Percentiles rank a stretch among this genome's conserved stretches.
Conservation (phyloP, 345 rosid species). For the Chamaenerion angustifolium region DNA sequence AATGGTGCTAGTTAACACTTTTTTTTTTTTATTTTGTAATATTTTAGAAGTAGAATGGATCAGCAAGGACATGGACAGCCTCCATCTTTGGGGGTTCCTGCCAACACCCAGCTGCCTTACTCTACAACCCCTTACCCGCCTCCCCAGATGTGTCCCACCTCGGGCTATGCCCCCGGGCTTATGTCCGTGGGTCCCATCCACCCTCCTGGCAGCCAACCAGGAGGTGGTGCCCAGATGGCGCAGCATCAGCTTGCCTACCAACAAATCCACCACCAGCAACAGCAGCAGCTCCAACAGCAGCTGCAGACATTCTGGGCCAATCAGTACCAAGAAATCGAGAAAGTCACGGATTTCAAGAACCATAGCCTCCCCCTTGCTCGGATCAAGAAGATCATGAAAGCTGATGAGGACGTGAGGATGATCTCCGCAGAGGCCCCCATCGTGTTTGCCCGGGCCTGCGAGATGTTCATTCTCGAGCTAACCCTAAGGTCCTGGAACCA, state of each 20-base stretch:
- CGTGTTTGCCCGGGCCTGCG: slow-evolving; percentile 28
- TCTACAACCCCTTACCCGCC: slow-evolving; percentile 50
- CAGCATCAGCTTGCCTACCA: slow-evolving; percentile 32
- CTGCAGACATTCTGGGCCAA: slow-evolving; percentile 24
- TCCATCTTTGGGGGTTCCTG: slow-evolving; percentile 36
- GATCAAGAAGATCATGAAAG: slow-evolving; percentile 32
- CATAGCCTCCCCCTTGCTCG: slow-evolving; percentile 28
- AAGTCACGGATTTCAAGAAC: slow-evolving; percentile 23
- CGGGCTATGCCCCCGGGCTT: slow-evolving; percentile 24
- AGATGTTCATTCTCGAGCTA: slow-evolving; percentile 29
- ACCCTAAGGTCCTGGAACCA: slow-evolving; percentile 30
- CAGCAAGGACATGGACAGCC: slow-evolving; percentile 69
- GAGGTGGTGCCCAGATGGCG: slow-evolving; percentile 30
- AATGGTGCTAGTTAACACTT: too few relatives aligned
- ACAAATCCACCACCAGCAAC: slow-evolving; percentile 29
- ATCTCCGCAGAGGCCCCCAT: slow-evolving; percentile 30
- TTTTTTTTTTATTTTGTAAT: too few relatives aligned
- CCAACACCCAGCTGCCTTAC: slow-evolving; percentile 32
- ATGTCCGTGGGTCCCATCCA: slow-evolving; percentile 31
- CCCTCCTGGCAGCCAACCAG: slow-evolving; percentile 25
- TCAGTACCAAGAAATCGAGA: slow-evolving; percentile 25
- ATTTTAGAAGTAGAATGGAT: too few relatives aligned
- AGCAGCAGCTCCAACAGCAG: slow-evolving; percentile 25
- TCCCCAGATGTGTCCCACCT: slow-evolving; percentile 36
- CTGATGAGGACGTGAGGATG: slow-evolving; percentile 32